A percentile compares a stretch with the other conserved stretches of the same genome.
Evolutionary conservation across 2,329 filamentous ascomycete genomes (phyloP).

Genomic region (Stagonosporopsis cucurbitacearum): DNA sequence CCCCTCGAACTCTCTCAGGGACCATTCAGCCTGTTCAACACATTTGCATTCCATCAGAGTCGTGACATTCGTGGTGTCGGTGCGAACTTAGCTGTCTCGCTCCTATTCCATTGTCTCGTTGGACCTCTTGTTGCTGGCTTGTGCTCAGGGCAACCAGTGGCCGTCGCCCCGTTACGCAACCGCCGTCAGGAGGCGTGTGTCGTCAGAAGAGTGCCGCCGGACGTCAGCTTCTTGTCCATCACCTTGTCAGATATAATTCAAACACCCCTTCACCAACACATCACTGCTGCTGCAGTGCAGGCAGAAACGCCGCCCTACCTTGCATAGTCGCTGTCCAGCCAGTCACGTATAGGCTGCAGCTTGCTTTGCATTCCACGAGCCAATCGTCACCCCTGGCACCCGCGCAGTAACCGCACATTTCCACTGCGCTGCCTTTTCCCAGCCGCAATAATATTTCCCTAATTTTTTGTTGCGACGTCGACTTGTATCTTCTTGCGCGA

Average conservation of each 20-base stretch:
- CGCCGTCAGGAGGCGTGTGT: constrained; percentile 42
- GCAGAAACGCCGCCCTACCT: constrained; percentile 42
- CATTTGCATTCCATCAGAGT: constrained; percentile 21
- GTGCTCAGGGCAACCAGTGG: constrained; percentile 29
- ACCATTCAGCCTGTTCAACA: constrained; percentile 24
- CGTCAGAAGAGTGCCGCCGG: constrained; percentile 29
- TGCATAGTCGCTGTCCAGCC: constrained; percentile 30
- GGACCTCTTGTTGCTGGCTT: constrained; percentile 13
- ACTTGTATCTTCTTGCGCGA: constrained; percentile 15
- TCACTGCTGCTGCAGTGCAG: constrained; percentile 26
- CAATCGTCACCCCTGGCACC: constrained; percentile 44
- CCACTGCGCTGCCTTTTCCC: constrained; percentile 30
- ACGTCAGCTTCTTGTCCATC: constrained; percentile 19
- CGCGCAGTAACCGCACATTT: constrained; percentile 41
- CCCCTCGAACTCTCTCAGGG: constrained; percentile 35
- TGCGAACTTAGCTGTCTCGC: constrained; percentile 29
- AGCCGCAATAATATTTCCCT: constrained; percentile 37
- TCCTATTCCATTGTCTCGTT: constrained; percentile 14
- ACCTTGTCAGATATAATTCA: constrained; percentile 24
- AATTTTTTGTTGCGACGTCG: constrained; percentile 14
- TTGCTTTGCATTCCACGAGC: constrained; percentile 42
- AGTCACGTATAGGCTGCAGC: constrained; percentile 39
- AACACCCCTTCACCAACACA: constrained; percentile 10
- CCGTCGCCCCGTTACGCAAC: constrained; percentile 37
- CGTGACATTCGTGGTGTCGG: constrained; percentile 26